Evolutionary conservation across 306 rosid species (phyloP), one percentile per base, ranked within the genome.

Genomic region (Luffa aegyptiaca): DNA sequence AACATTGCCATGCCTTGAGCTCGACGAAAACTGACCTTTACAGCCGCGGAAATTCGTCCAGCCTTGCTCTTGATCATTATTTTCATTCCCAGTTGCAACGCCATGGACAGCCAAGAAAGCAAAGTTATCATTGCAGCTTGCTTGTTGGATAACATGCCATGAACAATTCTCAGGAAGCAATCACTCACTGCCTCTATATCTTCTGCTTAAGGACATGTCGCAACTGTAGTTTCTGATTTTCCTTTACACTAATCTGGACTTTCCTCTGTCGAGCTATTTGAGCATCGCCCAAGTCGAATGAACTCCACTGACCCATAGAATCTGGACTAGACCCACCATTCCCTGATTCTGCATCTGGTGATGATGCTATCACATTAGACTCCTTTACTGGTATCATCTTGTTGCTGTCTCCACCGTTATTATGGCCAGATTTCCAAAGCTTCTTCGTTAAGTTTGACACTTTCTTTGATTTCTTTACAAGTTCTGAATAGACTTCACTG

Each of bases 191-290:
- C 79, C 74, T 78, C 87, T 89, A 91, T 79, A 85, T 89, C 89
- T 92, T 94, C 84, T 94, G 95, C 77, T 91, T 91, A 61, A 94
- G 97, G 76, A 92, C 97, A 42, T 94, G 95, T 79, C 97, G 95
- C 82, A 94, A 80, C 74, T 92, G 96, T 65, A 92, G 82, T 80
- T 90, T 94, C 82, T 92, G 94, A 84, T 88, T 87, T 80, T 90
- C 98, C 84, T 89, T 86, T 84, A 3, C 41, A 46, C 12, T 45
- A 21, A 31, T 92, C 88, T 96, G 91, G 21, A 93, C 96, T 68
- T 92, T 92, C 89, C 81, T 90, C 72, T 94, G 93, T 64, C 91
- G 91, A 74, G 83, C 87, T 46, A 79, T 71, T 33, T 86, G 90
- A 20, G 81, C 83, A 69, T 86, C 85, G 58, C 89, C 89, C 0